Percentiles rank a stretch among this genome's conserved stretches.
Evolutionary conservation across 176 grass and related monocot genomes (phyloP).

Genomic region (Canna indica): DNA sequence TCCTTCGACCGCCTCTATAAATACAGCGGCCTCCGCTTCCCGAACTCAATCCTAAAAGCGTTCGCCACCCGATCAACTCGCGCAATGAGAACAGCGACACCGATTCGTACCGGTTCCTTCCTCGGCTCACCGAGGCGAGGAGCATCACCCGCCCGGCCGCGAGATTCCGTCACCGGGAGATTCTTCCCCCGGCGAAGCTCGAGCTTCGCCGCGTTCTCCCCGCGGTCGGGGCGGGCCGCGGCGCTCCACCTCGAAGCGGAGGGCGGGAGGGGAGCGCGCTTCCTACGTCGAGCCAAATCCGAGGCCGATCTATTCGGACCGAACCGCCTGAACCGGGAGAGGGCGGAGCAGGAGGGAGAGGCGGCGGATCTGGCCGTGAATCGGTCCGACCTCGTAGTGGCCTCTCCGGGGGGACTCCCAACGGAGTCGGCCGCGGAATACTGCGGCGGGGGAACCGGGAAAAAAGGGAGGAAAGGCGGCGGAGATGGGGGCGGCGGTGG

Average conservation of each 20-base stretch:
- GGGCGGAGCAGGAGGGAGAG: slow-evolving; percentile 13
- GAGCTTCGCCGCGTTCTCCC: not conserved
- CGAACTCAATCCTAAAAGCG: no score
- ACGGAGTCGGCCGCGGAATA: not conserved
- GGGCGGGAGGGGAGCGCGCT: not conserved
- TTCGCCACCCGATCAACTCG: no score
- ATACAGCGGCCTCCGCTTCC: no score
- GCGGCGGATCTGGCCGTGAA: not conserved
- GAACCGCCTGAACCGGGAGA: not conserved
- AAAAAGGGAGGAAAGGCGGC: slow-evolving; percentile 2
- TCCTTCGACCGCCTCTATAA: no score
- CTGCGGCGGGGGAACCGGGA: slow-evolving; percentile 32
- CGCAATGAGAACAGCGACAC: slow-evolving; percentile 26
- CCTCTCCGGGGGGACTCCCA: not conserved
- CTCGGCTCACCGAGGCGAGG: not conserved
- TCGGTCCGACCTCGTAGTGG: not conserved
- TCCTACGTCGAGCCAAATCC: slow-evolving; percentile 50
- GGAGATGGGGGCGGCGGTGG: slow-evolving; percentile 20
- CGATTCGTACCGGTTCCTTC: slow-evolving; percentile 31
- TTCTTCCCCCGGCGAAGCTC: slow-evolving; percentile 8
- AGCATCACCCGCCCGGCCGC: not conserved
- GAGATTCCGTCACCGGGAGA: not conserved
- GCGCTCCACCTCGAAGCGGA: not conserved
- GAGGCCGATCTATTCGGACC: slow-evolving; percentile 33
- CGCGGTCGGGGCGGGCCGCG: not conserved